Base-by-base conservation (phyloP, 306 rosid genomes). In the Pyrus pyrifolia region DNA sequence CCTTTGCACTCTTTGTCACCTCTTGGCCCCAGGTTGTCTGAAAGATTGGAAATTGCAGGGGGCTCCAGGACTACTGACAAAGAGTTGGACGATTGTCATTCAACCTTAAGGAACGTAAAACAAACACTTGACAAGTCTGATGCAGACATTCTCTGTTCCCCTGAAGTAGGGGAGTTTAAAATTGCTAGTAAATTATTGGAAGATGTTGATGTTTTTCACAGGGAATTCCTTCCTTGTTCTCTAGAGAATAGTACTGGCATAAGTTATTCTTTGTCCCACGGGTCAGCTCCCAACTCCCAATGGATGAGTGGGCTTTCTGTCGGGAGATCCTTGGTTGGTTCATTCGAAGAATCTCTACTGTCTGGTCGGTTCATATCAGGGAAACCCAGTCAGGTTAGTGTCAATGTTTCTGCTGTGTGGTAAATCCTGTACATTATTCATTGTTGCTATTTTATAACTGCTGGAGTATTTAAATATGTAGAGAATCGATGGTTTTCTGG, bases 241-340 rank as follows among this genome's bases (percentile, higher is more conserved):
- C 53, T 89, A 79, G 91, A 90, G 79, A 86, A 80, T 25, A 67
- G 78, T 71, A 46, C 79, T 74, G 79, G 83, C 33, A 8, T 80
- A 74, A 76, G 82, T 49, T 86, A 86, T 86, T 75, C 84, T 62
- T 64, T 79, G 49, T 81, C 87, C 68, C 91, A 76, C 60, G 93
- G 86, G 73, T 81, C 87, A 42, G 82, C 76, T 29, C 89, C 87
- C 40, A 55, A 77, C 33, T 70, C 93, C 62, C 87, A 80, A 51
- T 79, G 86, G 62, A 57, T 46, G 79, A 92, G 98, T 85, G 98
- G 97, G 73, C 90, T 80, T 73, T 81, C 97, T 0, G 84, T 91
- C 17, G 83, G 97, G 81, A 92, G 99, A 85, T 96, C 99, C 18
- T 88, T 96, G 78, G 97, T 96, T 83, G 99, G 99, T 80, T 96